Evolutionary conservation across 306 rosid species (phyloP).

Genomic region (Quercus berberidifolia): DNA sequence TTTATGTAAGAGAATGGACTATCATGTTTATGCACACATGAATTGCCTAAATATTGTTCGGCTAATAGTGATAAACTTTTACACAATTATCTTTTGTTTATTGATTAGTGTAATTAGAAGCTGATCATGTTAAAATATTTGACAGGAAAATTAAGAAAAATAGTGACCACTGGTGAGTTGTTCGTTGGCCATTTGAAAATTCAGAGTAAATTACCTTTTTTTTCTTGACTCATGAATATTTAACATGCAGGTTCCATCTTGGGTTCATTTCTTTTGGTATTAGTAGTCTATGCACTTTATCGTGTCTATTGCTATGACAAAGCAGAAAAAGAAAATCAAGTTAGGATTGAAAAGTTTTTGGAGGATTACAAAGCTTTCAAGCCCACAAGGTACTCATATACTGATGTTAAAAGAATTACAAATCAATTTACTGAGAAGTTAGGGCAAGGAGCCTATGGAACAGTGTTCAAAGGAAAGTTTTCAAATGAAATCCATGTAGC

Average conservation of each 20-base stretch:
- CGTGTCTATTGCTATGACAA: background rate
- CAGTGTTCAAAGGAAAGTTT: constrained; percentile 25
- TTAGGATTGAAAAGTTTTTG: constrained; percentile 19
- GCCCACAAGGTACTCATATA: constrained; percentile 28
- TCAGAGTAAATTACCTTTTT: too few relatives aligned
- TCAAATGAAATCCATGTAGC: constrained; percentile 22
- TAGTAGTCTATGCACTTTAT: background rate
- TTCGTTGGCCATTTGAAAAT: too few relatives aligned
- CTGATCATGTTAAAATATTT: background rate
- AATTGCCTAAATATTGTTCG: too few relatives aligned
- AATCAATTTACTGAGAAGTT: constrained; percentile 28
- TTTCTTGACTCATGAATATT: background rate
- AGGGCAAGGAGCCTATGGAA: constrained; percentile 29
- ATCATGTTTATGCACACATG: too few relatives aligned
- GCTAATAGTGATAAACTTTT: too few relatives aligned
- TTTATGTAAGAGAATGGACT: too few relatives aligned
- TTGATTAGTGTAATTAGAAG: background rate
- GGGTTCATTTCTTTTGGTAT: background rate
- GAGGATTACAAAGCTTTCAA: constrained; percentile 24
- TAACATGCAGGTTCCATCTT: constrained; percentile 17
- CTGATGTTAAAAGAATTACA: constrained; percentile 31
- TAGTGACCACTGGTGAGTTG: background rate
- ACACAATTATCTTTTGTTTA: too few relatives aligned
- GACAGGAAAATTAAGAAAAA: background rate
- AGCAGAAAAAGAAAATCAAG: constrained; percentile 10